Evolutionary conservation across 306 rosid species (phyloP), one percentile per base, ranked within the genome.

Genomic region (Benincasa hispida): DNA sequence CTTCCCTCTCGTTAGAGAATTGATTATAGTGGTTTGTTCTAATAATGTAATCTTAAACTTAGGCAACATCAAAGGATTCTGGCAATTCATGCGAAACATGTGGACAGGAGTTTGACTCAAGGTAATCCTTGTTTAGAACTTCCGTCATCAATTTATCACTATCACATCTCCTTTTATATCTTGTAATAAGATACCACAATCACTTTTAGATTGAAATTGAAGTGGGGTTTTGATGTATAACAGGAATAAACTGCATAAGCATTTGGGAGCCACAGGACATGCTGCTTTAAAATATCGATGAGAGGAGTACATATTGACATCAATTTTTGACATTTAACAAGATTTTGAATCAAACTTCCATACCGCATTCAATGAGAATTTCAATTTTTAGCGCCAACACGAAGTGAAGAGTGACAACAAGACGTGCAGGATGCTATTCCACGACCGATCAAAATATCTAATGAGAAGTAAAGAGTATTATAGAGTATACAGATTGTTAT

Each of bases 41-140:
- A 30, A 48, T 75, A 4, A 34, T 37, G 18, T 15, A 11, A 12
- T 75, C 25, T 25, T 37, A n/a, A 45, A 79, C 75, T 81, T 80
- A 87, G 97, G 88, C 63, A 69, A 56, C 84, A 27, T 79, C 84
- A 1, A 91, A 88, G 87, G 85, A 89, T 79, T 74, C 82, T 53
- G 80, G 84, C 82, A 86, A 88, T 77, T 9, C 32, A 13, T 95
- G 99, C 15, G 96, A 88, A 8, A 47, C 89, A 9, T 92, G 98
- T 51, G 96, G 92, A 30, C 93, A 86, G 86, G 96, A 95, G 61
- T 95, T 95, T 82, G 98, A 87, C 41, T 86, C 99, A 25, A 94
- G 93, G 98, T 95, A 89, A 27, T 32, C 47, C 19, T 30, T 63
- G 54, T 77, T 37, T 21, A 35, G 19, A 72, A 27, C 60, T 51